Conservation (phyloP, 371 early-diverging fungal species). For the Actinomucor elegans region DNA sequence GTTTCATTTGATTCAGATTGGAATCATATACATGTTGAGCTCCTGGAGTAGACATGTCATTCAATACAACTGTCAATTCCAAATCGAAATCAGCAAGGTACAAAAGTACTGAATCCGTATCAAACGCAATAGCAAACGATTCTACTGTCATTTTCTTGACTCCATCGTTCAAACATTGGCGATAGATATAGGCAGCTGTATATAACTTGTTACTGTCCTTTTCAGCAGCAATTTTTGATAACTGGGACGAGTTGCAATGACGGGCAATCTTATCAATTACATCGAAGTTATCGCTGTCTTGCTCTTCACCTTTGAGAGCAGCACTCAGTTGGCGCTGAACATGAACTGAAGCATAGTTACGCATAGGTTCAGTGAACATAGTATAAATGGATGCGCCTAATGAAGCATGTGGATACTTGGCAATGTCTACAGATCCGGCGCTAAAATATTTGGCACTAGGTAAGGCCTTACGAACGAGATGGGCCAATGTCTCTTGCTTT, state of each 20-base stretch:
- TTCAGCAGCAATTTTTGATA: conserved; percentile 19
- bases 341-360: conserved; percentile 90
- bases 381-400: conserved; percentile 72
- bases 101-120: not conserved
- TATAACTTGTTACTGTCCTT: conserved; percentile 26
- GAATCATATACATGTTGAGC: conserved; percentile 2
- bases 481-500: conserved; percentile 42
- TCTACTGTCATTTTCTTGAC: not conserved
- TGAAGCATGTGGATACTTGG: conserved; percentile 61
- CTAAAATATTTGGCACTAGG: conserved; percentile 77
- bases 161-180: conserved; percentile 18
- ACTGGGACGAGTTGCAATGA: conserved; percentile 29
- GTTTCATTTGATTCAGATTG: conserved; percentile 4
- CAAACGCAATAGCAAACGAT: conserved; percentile 12
- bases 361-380: conserved; percentile 88
- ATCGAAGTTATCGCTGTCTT: conserved; percentile 9
- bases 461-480: conserved; percentile 62
- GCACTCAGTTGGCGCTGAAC: conserved; percentile 75
- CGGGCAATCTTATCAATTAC: conserved; percentile 30
- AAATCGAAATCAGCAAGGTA: conserved; percentile 23
- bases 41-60: conserved; percentile 11
- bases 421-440: conserved; percentile 67
- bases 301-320: conserved; percentile 22
- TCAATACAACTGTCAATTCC: conserved; percentile 3
- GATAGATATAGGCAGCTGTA: conserved; percentile 33